phyloP scores from a whole-genome alignment of 164 flowering plant genomes.

The Santalum album region DNA sequence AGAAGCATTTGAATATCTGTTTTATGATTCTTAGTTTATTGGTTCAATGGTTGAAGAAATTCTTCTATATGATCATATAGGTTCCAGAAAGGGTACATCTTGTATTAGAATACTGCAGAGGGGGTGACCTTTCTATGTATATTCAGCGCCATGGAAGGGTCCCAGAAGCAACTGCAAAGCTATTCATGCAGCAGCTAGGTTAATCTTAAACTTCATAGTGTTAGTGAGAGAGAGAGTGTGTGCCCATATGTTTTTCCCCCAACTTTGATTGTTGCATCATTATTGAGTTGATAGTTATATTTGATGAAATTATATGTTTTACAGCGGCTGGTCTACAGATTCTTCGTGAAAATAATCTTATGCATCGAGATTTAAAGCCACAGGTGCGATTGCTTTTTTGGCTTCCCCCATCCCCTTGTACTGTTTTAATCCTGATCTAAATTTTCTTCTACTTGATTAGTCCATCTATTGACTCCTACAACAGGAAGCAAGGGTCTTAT shows the following conservation, averaged over 20 bases:
- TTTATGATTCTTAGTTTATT: no score
- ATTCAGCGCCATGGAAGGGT: slow-evolving; percentile 72
- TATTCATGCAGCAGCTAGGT: slow-evolving; percentile 95
- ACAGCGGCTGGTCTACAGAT: slow-evolving; percentile 80
- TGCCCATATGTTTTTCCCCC: no score
- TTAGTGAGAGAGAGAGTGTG: no score
- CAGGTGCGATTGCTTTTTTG: slow-evolving; percentile 45
- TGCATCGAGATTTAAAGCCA: slow-evolving; percentile 92
- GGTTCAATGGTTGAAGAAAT: no score
- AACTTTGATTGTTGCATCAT: no score
- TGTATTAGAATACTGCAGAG: slow-evolving; percentile 88
- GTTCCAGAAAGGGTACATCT: slow-evolving; percentile 80
- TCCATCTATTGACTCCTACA: neutral
- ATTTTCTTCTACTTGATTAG: no score
- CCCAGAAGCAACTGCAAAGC: slow-evolving; percentile 76
- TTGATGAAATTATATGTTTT: slow-evolving; percentile 1
- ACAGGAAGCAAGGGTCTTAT: no score
- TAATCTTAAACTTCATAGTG: slow-evolving; percentile 8
- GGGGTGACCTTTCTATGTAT: slow-evolving; percentile 90
- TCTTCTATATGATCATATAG: slow-evolving; percentile 19
- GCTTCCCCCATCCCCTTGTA: neutral
- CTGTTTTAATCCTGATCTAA: neutral
- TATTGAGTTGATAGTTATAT: slow-evolving; percentile 2
- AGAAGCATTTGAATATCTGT: no score
- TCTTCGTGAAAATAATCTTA: slow-evolving; percentile 84